Evolutionary conservation across 768 basidiomycete species (phyloP).

Genomic region (Suillus occidentalis): DNA sequence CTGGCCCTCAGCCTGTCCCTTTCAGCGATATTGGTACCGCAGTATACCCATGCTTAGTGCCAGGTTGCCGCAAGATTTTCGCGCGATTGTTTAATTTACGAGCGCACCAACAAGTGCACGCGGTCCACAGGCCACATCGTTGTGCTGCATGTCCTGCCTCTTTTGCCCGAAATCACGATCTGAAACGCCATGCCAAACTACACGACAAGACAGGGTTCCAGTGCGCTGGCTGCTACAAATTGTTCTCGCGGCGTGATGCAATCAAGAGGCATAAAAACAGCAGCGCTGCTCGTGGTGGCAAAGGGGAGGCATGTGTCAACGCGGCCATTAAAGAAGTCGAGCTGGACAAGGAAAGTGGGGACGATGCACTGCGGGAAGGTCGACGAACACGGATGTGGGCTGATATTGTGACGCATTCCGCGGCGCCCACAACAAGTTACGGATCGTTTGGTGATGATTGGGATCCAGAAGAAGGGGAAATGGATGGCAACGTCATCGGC

Average conservation of each 20-base stretch:
- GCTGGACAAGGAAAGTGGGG: constrained; percentile 39
- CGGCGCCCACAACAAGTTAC: constrained; percentile 9
- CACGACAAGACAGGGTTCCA: constrained; percentile 76
- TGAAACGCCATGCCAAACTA: constrained; percentile 72
- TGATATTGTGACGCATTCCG: constrained; percentile 48
- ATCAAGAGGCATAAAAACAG: constrained; percentile 77
- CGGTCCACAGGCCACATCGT: constrained; percentile 62
- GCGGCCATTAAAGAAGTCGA: constrained; percentile 66
- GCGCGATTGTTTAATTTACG: constrained; percentile 68
- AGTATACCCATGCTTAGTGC: constrained; percentile 75
- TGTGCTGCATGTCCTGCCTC: constrained; percentile 69
- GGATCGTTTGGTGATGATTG: constrained; percentile 22
- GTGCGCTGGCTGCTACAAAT: constrained; percentile 70
- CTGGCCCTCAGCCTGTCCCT: constrained; percentile 24
- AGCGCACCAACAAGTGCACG: constrained; percentile 67
- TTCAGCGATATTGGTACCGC: constrained; percentile 63
- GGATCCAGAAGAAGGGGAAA: constrained; percentile 61
- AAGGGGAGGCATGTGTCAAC: constrained; percentile 50
- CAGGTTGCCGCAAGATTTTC: constrained; percentile 67
- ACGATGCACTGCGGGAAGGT: constrained; percentile 48
- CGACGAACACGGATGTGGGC: constrained; percentile 65
- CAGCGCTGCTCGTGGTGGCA: constrained; percentile 49
- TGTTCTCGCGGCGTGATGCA: constrained; percentile 77
- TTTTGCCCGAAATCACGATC: constrained; percentile 77
- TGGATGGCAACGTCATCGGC: constrained; percentile 46